These are phyloP conservation scores for Bruguiera parviflora DNA, from an alignment of 345 rosid genomes.

Conservation along the genomic window DNA sequence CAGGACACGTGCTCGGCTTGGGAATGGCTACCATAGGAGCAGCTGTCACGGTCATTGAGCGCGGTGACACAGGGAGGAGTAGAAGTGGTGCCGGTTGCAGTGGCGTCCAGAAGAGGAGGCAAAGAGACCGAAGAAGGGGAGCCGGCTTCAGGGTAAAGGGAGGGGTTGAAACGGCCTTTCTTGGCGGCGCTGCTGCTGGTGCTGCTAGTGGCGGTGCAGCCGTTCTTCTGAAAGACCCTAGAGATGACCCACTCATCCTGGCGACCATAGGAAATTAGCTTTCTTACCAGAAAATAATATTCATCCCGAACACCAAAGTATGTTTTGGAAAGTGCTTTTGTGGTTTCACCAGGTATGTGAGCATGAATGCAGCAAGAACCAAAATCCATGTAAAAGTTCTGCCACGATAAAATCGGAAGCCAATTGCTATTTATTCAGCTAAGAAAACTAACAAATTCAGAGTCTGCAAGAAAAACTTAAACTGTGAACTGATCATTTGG, in stretches of 20 bases:
- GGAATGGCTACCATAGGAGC: slow-evolving; percentile 52
- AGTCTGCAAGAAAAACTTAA: too few species aligned
- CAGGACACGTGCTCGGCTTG: slow-evolving; percentile 98
- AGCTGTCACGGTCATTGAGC: slow-evolving; percentile 38
- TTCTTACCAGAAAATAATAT: too few species aligned
- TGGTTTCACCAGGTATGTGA: too few species aligned
- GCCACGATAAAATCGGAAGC: too few species aligned
- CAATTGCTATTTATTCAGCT: too few species aligned
- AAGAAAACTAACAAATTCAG: too few species aligned
- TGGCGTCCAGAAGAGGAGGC: slow-evolving; percentile 68
- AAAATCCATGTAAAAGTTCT: too few species aligned
- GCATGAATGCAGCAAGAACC: too few species aligned
- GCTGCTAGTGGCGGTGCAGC: slow-evolving; percentile 29
- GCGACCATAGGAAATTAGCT: too few species aligned
- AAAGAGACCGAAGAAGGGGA: slow-evolving; percentile 76
- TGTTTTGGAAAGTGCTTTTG: too few species aligned
- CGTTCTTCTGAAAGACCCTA: slow-evolving; percentile 69
- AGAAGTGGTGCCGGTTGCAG: slow-evolving; percentile 12
- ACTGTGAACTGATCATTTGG: too few species aligned
- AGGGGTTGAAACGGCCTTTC: slow-evolving; percentile 33
- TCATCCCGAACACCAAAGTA: too few species aligned
- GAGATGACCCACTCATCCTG: slow-evolving; percentile 98
- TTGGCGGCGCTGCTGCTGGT: slow-evolving; percentile 28
- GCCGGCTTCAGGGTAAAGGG: slow-evolving; percentile 40
- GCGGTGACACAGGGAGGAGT: slow-evolving; percentile 17